Percentiles rank a stretch among this genome's conserved stretches.
Evolutionary conservation across 305 asterid species (phyloP).

Genomic region (Striga hermonthica): DNA sequence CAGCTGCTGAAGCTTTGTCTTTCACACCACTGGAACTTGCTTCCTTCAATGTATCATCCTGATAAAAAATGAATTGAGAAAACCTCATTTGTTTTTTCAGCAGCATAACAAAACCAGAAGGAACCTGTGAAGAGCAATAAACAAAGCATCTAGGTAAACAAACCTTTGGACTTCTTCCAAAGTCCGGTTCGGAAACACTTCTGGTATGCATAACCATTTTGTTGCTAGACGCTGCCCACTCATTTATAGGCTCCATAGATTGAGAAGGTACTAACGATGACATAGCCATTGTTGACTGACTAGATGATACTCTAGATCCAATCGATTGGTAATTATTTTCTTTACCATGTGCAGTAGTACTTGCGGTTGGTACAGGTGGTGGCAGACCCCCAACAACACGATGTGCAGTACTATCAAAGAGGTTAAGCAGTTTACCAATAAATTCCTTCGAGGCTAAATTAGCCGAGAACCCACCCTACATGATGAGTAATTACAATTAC

Average conservation of each 20-base stretch:
- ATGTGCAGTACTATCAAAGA: constrained; percentile 75
- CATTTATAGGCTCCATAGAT: constrained; percentile 64
- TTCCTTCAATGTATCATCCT: constrained; percentile 64
- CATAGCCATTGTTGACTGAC: constrained; percentile 96
- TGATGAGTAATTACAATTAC: constrained; percentile 29
- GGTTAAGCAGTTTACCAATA: constrained; percentile 65
- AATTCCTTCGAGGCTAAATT: constrained; percentile 72
- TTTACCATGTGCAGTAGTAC: constrained; percentile 41
- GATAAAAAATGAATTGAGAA: constrained; percentile 40
- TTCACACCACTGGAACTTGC: constrained; percentile 48
- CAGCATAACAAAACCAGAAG: no score
- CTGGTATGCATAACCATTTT: constrained; percentile 62
- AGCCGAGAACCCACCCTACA: constrained; percentile 86
- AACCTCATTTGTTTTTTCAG: neutral
- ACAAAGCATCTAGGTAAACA: constrained; percentile 25
- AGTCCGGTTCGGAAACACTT: constrained; percentile 97
- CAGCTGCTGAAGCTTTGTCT: constrained; percentile 53
- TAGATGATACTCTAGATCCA: constrained; percentile 70
- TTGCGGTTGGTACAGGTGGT: constrained; percentile 59
- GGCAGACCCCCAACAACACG: constrained; percentile 79
- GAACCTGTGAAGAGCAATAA: neutral
- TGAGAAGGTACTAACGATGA: constrained; percentile 70
- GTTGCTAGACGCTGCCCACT: constrained; percentile 53
- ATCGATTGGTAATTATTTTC: constrained; percentile 49
- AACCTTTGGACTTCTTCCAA: constrained; percentile 96